A percentile compares a stretch with the other conserved stretches of the same genome.
Evolutionary conservation across 1,139 yeast genomes (phyloP).

Genomic region (Yamadazyma dendronema): DNA sequence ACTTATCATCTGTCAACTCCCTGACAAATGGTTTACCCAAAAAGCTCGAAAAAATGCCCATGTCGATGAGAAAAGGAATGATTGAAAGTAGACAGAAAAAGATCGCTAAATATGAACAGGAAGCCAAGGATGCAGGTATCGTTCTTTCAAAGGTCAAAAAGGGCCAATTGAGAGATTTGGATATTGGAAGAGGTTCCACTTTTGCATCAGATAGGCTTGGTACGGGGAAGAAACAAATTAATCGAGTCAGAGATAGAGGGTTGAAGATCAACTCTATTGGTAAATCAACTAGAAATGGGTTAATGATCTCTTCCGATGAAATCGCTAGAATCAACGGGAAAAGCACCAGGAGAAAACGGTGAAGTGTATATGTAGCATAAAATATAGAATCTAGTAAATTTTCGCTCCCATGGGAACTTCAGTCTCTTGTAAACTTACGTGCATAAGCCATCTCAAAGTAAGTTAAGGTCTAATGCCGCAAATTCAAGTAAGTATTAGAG

Average conservation of each 20-base stretch:
- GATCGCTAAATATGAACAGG: slow-evolving; percentile 60
- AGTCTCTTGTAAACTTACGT: too few species aligned
- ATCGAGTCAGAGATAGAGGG: slow-evolving; percentile 66
- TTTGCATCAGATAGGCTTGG: slow-evolving; percentile 59
- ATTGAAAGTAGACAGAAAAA: slow-evolving; percentile 52
- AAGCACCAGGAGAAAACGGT: slow-evolving; percentile 1
- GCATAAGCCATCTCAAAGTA: too few species aligned
- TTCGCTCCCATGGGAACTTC: too few species aligned
- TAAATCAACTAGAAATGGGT: slow-evolving; percentile 74
- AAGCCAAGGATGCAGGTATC: slow-evolving; percentile 88
- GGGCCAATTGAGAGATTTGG: slow-evolving; percentile 60
- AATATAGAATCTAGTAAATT: too few species aligned
- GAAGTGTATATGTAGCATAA: too few species aligned
- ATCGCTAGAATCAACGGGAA: slow-evolving; percentile 46
- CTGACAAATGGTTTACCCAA: slow-evolving; percentile 35
- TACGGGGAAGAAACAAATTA: slow-evolving; percentile 32
- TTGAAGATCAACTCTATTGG: slow-evolving; percentile 78
- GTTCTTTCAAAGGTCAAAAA: slow-evolving; percentile 63
- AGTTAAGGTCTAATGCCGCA: too few species aligned
- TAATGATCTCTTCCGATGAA: slow-evolving; percentile 69
- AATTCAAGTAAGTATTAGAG: not conserved
- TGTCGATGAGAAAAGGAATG: slow-evolving; percentile 86
- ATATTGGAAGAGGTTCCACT: slow-evolving; percentile 55
- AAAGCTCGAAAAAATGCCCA: slow-evolving; percentile 77
- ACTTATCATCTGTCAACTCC: slow-evolving; percentile 53